Conservation (phyloP, 2,329 filamentous ascomycete species). For the Ceratocystis papillata region DNA sequence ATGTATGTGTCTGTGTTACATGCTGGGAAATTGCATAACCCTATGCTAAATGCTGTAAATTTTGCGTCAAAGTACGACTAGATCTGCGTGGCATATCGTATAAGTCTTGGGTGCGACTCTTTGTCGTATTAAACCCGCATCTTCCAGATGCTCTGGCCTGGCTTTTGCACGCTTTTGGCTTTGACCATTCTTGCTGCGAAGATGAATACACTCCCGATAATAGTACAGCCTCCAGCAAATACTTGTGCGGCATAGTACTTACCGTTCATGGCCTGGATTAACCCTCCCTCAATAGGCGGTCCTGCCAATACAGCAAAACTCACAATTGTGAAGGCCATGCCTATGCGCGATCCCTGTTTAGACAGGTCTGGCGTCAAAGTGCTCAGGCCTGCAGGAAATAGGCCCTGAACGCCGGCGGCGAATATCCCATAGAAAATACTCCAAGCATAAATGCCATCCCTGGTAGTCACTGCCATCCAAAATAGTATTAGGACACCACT, state of each 20-base stretch:
- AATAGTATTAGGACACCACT: slow-evolving; percentile 39
- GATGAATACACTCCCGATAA: slow-evolving; percentile 19
- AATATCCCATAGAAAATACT: slow-evolving; percentile 52
- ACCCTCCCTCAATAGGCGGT: slow-evolving; percentile 41
- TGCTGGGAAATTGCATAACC: not conserved
- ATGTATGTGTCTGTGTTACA: not conserved
- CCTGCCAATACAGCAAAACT: slow-evolving; percentile 45
- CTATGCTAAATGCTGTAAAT: not conserved
- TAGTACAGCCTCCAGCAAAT: slow-evolving; percentile 35
- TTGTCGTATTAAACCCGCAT: slow-evolving; percentile 14
- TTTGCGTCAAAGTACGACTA: not conserved
- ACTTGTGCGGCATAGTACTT: slow-evolving; percentile 40
- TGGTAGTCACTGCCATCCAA: slow-evolving; percentile 48
- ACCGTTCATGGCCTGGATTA: slow-evolving; percentile 36
- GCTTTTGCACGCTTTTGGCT: slow-evolving; percentile 9
- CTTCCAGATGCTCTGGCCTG: slow-evolving; percentile 19
- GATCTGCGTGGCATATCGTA: not conserved
- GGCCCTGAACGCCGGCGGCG: slow-evolving; percentile 51
- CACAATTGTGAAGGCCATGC: slow-evolving; percentile 48
- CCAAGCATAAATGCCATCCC: slow-evolving; percentile 50
- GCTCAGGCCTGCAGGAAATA: slow-evolving; percentile 48
- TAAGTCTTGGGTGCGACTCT: not conserved
- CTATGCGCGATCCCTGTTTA: slow-evolving; percentile 45
- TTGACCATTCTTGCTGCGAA: slow-evolving; percentile 15
- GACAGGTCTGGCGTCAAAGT: slow-evolving; percentile 42